A percentile compares a stretch with the other conserved stretches of the same genome.
phyloP scores from a whole-genome alignment of 352 stramenopile genomes.

The Albugo laibachii region DNA sequence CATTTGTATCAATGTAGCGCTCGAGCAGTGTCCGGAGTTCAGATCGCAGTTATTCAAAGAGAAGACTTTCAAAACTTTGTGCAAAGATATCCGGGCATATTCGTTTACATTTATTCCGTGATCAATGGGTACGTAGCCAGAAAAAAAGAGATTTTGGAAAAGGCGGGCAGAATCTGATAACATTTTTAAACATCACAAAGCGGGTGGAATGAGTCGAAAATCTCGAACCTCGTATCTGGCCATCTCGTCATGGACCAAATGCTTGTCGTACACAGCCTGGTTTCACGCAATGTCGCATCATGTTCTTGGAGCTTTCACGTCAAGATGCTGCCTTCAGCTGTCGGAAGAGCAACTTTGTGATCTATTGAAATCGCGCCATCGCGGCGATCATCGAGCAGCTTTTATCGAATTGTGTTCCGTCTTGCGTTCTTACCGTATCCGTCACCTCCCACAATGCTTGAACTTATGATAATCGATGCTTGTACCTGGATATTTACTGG shows the following conservation, averaged over 20 bases:
- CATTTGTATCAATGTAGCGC: neutral
- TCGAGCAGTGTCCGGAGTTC: neutral
- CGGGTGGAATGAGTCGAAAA: neutral
- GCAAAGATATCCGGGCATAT: neutral
- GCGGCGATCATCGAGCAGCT: slow-evolving; percentile 18
- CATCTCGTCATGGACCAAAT: neutral
- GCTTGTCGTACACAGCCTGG: neutral
- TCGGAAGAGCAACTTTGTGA: slow-evolving; percentile 14
- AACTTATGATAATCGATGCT: slow-evolving; percentile 17
- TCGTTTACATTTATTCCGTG: neutral
- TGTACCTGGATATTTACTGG: slow-evolving; percentile 18
- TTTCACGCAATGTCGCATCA: neutral
- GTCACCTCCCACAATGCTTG: slow-evolving; percentile 7
- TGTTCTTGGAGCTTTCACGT: neutral
- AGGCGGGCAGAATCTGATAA: neutral
- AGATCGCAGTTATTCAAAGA: neutral
- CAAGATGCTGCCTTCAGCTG: neutral
- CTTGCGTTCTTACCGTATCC: slow-evolving; percentile 13
- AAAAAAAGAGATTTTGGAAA: neutral
- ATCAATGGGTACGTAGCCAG: neutral
- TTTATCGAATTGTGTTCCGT: slow-evolving; percentile 21
- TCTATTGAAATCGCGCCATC: slow-evolving; percentile 36
- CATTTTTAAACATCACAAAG: neutral
- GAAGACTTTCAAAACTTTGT: neutral
- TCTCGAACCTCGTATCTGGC: neutral